These are phyloP conservation scores for Termitomyces sp. DNA, from an alignment of 768 basidiomycete species.

Conservation along the genomic window DNA sequence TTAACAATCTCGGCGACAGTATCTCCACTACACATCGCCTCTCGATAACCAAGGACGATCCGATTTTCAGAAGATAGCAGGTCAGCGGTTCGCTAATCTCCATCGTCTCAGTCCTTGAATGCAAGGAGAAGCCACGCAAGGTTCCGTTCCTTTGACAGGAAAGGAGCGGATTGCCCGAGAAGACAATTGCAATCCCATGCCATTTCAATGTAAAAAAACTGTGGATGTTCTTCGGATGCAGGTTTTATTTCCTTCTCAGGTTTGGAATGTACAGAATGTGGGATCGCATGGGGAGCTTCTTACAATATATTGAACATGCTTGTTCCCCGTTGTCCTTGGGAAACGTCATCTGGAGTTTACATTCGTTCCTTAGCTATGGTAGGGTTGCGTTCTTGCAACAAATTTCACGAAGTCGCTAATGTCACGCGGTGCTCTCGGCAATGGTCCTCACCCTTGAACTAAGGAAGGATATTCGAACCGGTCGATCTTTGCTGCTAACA, in stretches of 20 bases:
- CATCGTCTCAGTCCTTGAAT: background rate
- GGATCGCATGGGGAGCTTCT: background rate
- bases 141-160: background rate
- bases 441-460: background rate
- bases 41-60: background rate
- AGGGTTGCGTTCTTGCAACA: background rate
- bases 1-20: background rate
- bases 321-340: background rate
- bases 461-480: background rate
- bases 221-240: slow-evolving; percentile 8
- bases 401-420: background rate
- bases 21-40: background rate
- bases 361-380: background rate
- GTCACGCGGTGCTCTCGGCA: background rate
- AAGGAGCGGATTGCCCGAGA: background rate
- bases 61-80: background rate
- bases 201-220: background rate
- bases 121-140: background rate
- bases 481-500: background rate
- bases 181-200: background rate
- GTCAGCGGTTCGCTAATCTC: background rate
- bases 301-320: background rate
- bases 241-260: background rate
- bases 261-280: background rate
- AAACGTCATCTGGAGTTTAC: background rate